Evolutionary conservation across 1,284 basidiomycete species (phyloP).

Genomic region (Trametes sp.): DNA sequence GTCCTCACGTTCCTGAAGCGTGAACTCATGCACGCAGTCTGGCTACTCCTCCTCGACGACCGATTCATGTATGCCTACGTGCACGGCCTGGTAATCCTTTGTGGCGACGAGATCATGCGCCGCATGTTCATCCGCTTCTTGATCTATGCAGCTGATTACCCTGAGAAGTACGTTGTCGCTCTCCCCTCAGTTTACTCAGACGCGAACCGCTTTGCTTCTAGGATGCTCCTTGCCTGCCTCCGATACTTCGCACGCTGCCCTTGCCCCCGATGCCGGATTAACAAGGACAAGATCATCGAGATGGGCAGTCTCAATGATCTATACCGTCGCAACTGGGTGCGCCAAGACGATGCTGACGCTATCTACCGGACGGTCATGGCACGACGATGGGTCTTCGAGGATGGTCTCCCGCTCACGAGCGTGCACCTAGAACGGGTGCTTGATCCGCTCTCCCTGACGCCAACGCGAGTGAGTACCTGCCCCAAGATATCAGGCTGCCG

Average conservation of each 20-base stretch:
- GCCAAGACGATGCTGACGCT: slow-evolving; percentile 3
- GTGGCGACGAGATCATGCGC: slow-evolving; percentile 27
- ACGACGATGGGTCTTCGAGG: slow-evolving; percentile 15
- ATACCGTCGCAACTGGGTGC: neutral
- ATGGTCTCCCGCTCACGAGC: slow-evolving; percentile 6
- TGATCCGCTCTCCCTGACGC: slow-evolving; percentile 7
- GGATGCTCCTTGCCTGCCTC: slow-evolving; percentile 24
- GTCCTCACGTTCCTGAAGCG: slow-evolving; percentile 33
- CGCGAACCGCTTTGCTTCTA: too few species aligned
- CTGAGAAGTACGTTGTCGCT: too few species aligned
- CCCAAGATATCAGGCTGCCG: too few species aligned
- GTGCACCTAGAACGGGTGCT: slow-evolving; percentile 1
- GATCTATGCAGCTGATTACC: neutral
- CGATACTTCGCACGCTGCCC: slow-evolving; percentile 31
- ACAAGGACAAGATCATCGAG: slow-evolving; percentile 26
- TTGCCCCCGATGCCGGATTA: slow-evolving; percentile 42
- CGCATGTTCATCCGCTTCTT: slow-evolving; percentile 33
- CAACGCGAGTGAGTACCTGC: slow-evolving; percentile 6
- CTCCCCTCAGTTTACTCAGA: too few species aligned
- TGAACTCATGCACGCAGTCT: slow-evolving; percentile 28
- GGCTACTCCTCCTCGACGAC: slow-evolving; percentile 34
- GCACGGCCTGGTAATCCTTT: slow-evolving; percentile 41
- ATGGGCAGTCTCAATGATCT: slow-evolving; percentile 19
- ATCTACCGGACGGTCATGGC: neutral
- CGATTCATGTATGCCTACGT: slow-evolving; percentile 39